phyloP scores from a whole-genome alignment of 108 stramenopile genomes.

The Discostella stelligeroides region DNA sequence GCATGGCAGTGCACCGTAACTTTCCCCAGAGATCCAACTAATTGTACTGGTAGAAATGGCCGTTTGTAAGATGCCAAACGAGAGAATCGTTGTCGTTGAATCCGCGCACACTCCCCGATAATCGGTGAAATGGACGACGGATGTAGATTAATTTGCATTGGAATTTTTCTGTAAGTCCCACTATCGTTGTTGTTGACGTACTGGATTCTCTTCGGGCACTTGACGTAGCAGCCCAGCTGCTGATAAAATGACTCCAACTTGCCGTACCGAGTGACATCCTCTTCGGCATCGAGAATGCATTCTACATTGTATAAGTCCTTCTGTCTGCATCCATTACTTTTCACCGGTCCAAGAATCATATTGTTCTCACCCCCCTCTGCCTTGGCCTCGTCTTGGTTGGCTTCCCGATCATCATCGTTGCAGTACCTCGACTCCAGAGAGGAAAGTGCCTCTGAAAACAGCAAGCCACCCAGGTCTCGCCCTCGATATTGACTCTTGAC shows the following conservation, averaged over 20 bases:
- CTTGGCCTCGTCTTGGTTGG: constrained; percentile 16
- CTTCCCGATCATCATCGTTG: constrained; percentile 12
- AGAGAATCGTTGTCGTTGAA: constrained; percentile 15
- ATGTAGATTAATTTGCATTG: constrained; percentile 57
- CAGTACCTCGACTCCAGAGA: constrained; percentile 46
- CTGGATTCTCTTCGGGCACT: constrained; percentile 48
- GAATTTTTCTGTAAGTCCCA: constrained; percentile 65
- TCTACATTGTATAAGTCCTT: constrained; percentile 32
- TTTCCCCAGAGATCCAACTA: constrained; percentile 36
- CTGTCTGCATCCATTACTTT: constrained; percentile 4
- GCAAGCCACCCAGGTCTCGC: constrained; percentile 62
- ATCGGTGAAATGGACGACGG: constrained; percentile 1
- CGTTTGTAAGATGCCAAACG: constrained; percentile 12
- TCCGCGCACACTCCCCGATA: background rate
- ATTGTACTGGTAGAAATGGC: constrained; percentile 42
- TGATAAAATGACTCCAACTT: constrained; percentile 66
- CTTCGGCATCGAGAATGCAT: constrained; percentile 66
- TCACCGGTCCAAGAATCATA: background rate
- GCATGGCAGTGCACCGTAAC: constrained; percentile 9
- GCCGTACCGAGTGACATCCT: constrained; percentile 61
- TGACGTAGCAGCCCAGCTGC: constrained; percentile 56
- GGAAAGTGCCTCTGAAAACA: constrained; percentile 55
- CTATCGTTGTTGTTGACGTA: constrained; percentile 73
- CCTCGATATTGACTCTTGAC: constrained; percentile 65
- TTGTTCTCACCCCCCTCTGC: background rate